Base-by-base conservation (phyloP, 2,329 filamentous ascomycete species). In the Apiospora hydei region DNA sequence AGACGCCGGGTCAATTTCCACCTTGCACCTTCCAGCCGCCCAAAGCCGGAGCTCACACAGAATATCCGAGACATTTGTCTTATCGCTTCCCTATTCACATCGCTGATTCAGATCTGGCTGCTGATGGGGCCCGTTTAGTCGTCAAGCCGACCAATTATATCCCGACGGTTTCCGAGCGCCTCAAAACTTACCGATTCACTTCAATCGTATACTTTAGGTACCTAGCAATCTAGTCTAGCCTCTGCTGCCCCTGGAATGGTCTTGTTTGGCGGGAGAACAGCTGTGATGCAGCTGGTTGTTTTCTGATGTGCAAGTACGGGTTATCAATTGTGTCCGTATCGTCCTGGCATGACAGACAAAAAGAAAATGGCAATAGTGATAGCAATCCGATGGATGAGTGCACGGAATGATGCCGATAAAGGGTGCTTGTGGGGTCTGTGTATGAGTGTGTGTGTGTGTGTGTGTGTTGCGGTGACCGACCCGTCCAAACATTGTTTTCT, bases 111-210 rank as follows among this genome's bases (percentile, higher is more conserved):
- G 51, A 34, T 18, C 34, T n/a, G 46, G 30, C 53, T 61, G 18
- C 16, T 38, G 30, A 61, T 38, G 16, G 26, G 18, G 30, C 34
- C 34, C 34, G 18, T 30, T 21, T 21, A 4, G 53, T 38, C 30
- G 26, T 57, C 16, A 57, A 61, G 30, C 30, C 53, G 34, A 21
- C 53, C 30, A 6, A 38, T 34, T 61, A 34, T 61, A 61, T 61
- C 53, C 53, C 53, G 53, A 38, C 53, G 53, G 53, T 38, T 61
- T 21, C 53, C 53, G 53, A 13, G 26, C 53, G 53, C 53, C 53
- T 61, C 53, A 10, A 10, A 34, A 38, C 26, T 61, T 34, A 38
- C 26, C 26, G 1, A 30, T 30, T 30, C 26, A 30, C 6, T 61
- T 30, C 18, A 6, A 38, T 38, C 5, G 30, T 38, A 21, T 61